Evolutionary conservation across 2,329 filamentous ascomycete species (phyloP), one percentile per base, ranked within the genome.

Genomic region (Taxawa tesnikishii): DNA sequence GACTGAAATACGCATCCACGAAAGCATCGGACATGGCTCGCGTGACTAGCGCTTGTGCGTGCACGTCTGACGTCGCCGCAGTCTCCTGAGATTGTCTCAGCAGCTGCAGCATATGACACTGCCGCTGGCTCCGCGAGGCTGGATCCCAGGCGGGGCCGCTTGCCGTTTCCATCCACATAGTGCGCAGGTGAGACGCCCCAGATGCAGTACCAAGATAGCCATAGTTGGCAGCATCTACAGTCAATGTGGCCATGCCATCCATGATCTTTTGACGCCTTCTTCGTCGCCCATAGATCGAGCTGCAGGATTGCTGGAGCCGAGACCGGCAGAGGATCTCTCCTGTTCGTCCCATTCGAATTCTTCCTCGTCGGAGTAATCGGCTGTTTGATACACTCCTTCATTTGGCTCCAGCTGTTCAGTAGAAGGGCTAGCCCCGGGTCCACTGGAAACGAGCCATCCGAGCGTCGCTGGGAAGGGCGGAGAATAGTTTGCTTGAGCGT

Each of bases 131-230:
- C 21, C 28, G 28, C 6, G 23, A 15, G 15, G 16, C 33, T 7
- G 33, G 19, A 13, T 35, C 24, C 33, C 33, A 35, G 5, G 33
- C 25, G 10, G 28, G 28, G 17, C 24, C 10, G 9, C 25, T 31
- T 16, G 28, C 33, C 21, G 33, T 27, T 12, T 31, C 33, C 33
- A 35, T 35, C 33, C 33, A 36, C 7, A 32, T 7, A 6, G 34
- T 27, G 11, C 34, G 26, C 21, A 33, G 21, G 14, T 32, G 29
- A 27, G 31, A 32, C 10, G 34, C 31, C 12, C 34, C 34, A 13
- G 34, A 33, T n/a, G 34, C 34, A 26, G 28, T 37, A 2, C 63
- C 63, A 6, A 65, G 53, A 41, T 66, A 67, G 4, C 63, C 63
- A 2, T 53, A 51, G 17, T 61, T 55, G 5, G 32, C 32, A n/a